These are phyloP conservation scores for Penicillium tannophilum DNA, from an alignment of 495 filamentous ascomycete species.

Conservation along the genomic window DNA sequence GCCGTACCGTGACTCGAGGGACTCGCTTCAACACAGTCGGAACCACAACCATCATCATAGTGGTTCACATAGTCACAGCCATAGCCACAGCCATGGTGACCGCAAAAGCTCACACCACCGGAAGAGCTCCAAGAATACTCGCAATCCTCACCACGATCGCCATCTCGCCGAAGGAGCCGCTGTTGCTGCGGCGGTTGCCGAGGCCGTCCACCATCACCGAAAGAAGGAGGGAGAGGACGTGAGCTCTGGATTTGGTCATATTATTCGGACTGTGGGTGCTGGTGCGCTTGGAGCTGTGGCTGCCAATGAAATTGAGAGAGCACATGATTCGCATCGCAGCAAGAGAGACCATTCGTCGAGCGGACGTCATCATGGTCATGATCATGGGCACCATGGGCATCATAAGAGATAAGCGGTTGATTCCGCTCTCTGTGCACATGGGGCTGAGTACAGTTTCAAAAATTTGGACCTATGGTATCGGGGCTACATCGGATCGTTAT, in stretches of 20 bases:
- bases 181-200: conserved; percentile 8
- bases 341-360: conserved; percentile 1
- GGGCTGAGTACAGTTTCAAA: no score
- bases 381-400: background rate
- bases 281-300: conserved; percentile 17
- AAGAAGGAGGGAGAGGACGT: conserved; percentile 14
- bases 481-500: background rate
- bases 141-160: conserved; percentile 9
- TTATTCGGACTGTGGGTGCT: conserved; percentile 15
- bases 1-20: background rate
- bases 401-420: background rate
- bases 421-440: no score
- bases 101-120: conserved; percentile 4
- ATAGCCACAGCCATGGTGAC: background rate
- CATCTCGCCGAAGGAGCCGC: conserved; percentile 11
- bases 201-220: conserved; percentile 11
- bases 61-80: background rate
- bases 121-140: background rate
- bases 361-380: background rate
- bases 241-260: conserved; percentile 17
- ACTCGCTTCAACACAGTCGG: background rate
- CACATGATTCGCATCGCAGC: conserved; percentile 5
- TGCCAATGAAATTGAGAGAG: conserved; percentile 13
- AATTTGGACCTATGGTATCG: background rate
- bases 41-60: background rate